phyloP scores from a whole-genome alignment of 2,329 filamentous ascomycete genomes.

The Penicillium sp. region DNA sequence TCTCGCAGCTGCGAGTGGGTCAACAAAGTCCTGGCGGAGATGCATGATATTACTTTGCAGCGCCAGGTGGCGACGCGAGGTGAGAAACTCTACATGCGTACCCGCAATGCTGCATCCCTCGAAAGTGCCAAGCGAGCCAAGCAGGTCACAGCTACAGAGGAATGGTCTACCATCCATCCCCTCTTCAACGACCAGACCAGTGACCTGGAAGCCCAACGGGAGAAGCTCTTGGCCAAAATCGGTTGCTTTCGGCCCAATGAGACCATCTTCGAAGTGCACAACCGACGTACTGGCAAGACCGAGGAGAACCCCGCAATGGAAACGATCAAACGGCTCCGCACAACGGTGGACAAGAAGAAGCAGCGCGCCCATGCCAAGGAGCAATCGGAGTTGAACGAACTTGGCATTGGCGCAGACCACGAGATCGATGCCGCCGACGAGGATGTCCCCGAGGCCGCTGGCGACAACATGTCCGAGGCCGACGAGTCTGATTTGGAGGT shows the following conservation, averaged over 20 bases:
- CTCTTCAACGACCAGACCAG: conserved; percentile 70
- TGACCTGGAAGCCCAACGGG: conserved; percentile 67
- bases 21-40: conserved; percentile 72
- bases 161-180: conserved; percentile 73
- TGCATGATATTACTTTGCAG: conserved; percentile 69
- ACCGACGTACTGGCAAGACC: conserved; percentile 66
- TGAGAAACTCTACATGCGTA: conserved; percentile 88
- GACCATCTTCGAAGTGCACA: conserved; percentile 94
- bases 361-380: conserved; percentile 34
- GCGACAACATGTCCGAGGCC: conserved; percentile 59
- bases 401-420: conserved; percentile 35
- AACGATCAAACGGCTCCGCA: conserved; percentile 46
- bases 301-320: conserved; percentile 53
- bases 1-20: conserved; percentile 80
- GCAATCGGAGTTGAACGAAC: conserved; percentile 25
- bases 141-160: conserved; percentile 67
- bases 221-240: conserved; percentile 84
- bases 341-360: conserved; percentile 44
- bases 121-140: conserved; percentile 89
- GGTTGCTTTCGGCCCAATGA: conserved; percentile 86
- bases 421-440: conserved; percentile 39
- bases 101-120: conserved; percentile 81
- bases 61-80: conserved; percentile 78
- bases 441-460: conserved; percentile 35
- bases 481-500: conserved; percentile 65